These are phyloP conservation scores for Podochytrium sp. DNA, from an alignment of 192 early-diverging fungal species.

Conservation along the genomic window DNA sequence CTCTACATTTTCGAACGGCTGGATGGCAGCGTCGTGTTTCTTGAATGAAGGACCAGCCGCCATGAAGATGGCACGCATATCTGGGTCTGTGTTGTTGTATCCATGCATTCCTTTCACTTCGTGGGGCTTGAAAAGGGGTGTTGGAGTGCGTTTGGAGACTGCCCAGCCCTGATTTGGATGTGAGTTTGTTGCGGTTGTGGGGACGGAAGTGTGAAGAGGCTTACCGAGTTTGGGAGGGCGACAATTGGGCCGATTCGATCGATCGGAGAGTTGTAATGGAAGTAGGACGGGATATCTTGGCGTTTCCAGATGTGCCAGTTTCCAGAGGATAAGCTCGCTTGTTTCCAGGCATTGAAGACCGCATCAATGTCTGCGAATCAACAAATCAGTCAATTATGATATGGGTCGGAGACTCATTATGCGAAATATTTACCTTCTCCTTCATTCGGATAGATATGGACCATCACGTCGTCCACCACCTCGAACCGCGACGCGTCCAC, in stretches of 20 bases:
- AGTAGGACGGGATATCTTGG: constrained; percentile 72
- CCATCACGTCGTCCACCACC: constrained; percentile 62
- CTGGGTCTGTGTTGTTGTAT: constrained; percentile 73
- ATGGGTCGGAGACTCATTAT: background rate
- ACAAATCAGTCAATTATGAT: background rate
- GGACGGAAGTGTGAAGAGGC: background rate
- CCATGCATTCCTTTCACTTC: constrained; percentile 70
- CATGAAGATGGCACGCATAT: constrained; percentile 90
- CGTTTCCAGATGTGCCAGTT: constrained; percentile 65
- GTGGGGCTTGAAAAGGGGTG: background rate
- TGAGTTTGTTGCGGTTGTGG: background rate
- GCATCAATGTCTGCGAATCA: constrained; percentile 39
- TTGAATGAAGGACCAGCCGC: constrained; percentile 77
- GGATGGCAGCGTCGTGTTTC: background rate
- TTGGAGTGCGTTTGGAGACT: background rate
- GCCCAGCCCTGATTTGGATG: background rate
- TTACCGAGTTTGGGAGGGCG: constrained; percentile 62
- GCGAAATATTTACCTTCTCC: constrained; percentile 10
- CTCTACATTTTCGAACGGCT: constrained; percentile 14
- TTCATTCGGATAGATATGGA: constrained; percentile 61
- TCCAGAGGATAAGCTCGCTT: constrained; percentile 39
- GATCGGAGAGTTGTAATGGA: constrained; percentile 70
- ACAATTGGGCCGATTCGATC: constrained; percentile 77
- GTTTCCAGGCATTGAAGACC: constrained; percentile 59
- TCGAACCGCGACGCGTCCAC: constrained; percentile 60